These are phyloP conservation scores for Escovopsis weberi DNA, from an alignment of 2,329 filamentous ascomycete genomes.

Conservation along the genomic window DNA sequence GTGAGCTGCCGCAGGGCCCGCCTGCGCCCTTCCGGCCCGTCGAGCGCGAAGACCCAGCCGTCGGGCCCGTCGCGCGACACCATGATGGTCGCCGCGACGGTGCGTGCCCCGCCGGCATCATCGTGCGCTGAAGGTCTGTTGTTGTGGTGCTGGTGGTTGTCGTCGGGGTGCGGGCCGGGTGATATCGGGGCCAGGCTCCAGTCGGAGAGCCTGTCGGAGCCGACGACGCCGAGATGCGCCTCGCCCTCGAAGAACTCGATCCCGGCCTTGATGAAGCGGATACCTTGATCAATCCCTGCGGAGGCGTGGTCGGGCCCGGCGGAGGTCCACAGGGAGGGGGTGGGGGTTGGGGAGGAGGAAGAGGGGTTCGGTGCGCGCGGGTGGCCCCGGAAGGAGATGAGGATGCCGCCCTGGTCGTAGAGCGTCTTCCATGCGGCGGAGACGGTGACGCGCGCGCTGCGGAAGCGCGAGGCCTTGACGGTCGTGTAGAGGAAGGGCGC, in stretches of 20 bases:
- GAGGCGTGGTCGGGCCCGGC: background rate
- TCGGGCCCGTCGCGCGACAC: constrained; percentile 7
- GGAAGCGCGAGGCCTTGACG: constrained; percentile 3
- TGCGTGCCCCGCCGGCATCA: constrained; percentile 1
- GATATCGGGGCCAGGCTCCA: constrained; percentile 7
- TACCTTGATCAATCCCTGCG: background rate
- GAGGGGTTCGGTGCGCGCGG: background rate
- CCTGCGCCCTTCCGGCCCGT: constrained; percentile 1
- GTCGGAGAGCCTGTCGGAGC: constrained; percentile 7
- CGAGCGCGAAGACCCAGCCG: constrained; percentile 8
- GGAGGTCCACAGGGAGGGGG: no score
- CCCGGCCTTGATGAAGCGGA: constrained; percentile 9
- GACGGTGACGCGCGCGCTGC: constrained; percentile 7
- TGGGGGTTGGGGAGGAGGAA: no score
- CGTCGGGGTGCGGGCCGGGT: no score
- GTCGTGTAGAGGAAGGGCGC: constrained; percentile 8
- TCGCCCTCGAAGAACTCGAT: constrained; percentile 8
- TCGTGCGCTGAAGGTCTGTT: no score
- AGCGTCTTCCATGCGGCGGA: constrained; percentile 8
- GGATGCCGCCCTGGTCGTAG: constrained; percentile 9
- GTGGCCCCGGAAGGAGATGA: constrained; percentile 3
- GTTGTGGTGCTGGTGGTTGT: no score
- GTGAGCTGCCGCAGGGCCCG: constrained; percentile 7
- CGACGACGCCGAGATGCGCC: constrained; percentile 7
- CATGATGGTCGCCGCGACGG: constrained; percentile 4